A percentile compares a stretch with the other conserved stretches of the same genome.
phyloP scores from a whole-genome alignment of 768 basidiomycete species.

The Calvatia gigantea region DNA sequence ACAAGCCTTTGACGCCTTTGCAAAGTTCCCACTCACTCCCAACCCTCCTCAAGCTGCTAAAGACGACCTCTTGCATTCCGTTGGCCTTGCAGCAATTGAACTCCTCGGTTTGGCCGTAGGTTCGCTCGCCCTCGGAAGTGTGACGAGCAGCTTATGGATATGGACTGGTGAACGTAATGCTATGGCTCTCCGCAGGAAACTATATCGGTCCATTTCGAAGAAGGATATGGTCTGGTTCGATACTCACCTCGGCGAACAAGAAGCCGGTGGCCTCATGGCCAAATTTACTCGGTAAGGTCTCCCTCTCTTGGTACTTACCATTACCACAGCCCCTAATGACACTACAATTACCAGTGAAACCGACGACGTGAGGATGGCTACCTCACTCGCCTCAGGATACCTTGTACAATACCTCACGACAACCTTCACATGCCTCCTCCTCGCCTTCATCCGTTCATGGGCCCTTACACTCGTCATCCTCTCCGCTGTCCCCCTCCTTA shows the following conservation, averaged over 20 bases:
- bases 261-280: constrained; percentile 89
- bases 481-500: constrained; percentile 79
- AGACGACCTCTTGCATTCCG: constrained; percentile 47
- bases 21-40: constrained; percentile 34
- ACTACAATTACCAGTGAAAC: constrained; percentile 64
- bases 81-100: constrained; percentile 61
- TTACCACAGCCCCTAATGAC: not conserved
- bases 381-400: constrained; percentile 75
- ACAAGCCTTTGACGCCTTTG: constrained; percentile 70
- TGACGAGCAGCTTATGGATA: constrained; percentile 82
- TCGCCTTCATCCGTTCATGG: constrained; percentile 80
- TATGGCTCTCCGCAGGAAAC: constrained; percentile 57
- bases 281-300: constrained; percentile 73
- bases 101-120: constrained; percentile 64
- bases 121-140: constrained; percentile 66
- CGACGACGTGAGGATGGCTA: constrained; percentile 86
- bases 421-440: constrained; percentile 69
- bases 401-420: constrained; percentile 81
- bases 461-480: constrained; percentile 90
- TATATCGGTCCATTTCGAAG: constrained; percentile 63
- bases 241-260: constrained; percentile 57
- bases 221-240: constrained; percentile 94
- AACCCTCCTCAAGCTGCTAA: constrained; percentile 37
- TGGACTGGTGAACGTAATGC: constrained; percentile 82
- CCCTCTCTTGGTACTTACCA: not conserved